Evolutionary conservation across 441 rosid species (phyloP), one percentile per base, ranked within the genome.

Genomic region (Capsella rubella): DNA sequence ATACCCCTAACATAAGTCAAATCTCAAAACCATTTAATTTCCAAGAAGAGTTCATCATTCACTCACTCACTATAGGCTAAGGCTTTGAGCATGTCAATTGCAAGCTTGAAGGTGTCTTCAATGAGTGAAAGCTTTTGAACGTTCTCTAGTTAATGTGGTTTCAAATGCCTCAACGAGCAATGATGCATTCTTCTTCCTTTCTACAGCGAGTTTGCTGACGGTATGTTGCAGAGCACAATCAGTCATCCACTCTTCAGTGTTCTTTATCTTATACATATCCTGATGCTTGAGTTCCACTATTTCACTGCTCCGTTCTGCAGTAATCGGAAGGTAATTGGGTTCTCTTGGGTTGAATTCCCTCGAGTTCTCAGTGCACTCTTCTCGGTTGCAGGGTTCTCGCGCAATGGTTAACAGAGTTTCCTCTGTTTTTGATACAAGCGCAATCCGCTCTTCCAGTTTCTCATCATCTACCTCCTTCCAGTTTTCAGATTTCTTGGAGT

Each of bases 51-150:
- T 13, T 35, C 49, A 37, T 52, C 6, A 6, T 37, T 66, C 6
- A 11, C 9, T 51, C 25, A 25, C 35, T n/a, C 50, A 35, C 7
- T 39, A 27, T 27, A 12, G 37, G 9, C 15, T 27, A 6, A 37
- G 73, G 29, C 29, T 15, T 43, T 62, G 62, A 7, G 42, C 47
- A 59, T 54, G 52, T 85, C 82, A 90, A 72, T 76, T 86, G 75
- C 95, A 93, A 75, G 93, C 90, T 83, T 89, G 93, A 58, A 84
- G 80, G 9, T 85, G 76, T 63, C 83, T 80, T 73, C 81, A 72
- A 27, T 76, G 81, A 78, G 89, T 53, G 60, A 84, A 79, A 15
- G 76, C 46, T 25, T 64, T 31, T 73, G 92, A 77, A 51, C 86
- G 11, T 57, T 77, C 67, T 77, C 75, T 75, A 60, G 90, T 87